Evolutionary conservation across 192 early-diverging fungal species (phyloP), one percentile per base, ranked within the genome.

Genomic region (Dissophora ornata): DNA sequence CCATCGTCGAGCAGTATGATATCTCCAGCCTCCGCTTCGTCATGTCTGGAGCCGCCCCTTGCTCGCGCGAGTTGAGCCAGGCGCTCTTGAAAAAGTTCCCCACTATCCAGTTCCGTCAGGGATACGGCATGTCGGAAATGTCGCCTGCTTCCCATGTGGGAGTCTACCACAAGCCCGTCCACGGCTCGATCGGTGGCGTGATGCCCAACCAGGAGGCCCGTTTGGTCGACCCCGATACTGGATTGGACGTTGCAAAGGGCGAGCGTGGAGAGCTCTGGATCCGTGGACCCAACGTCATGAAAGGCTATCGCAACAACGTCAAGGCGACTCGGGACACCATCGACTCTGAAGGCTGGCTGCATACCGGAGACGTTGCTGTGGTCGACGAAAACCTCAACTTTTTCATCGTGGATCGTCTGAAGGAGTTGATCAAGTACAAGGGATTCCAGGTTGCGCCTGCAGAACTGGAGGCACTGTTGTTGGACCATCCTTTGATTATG

Each of bases 381-480:
- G 74, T 90, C 12, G 90, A 94, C 62, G 79, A 77, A 28, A 49
- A 88, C 3, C 92, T 90, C 7, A 70, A 88, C 55, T 88, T 90
- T 58, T 88, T 80, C 66, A 84, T 90, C 28, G 83, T 86, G 10
- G 92, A 92, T 69, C 91, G 96, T 19, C 69, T 92, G 26, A 98
- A 96, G 85, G 93, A 95, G 67, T 82, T 96, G 11, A 97, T 96
- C 81, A 97, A 98, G 77, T 98, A 93, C 85, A 96, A 96, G 32
- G 89, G 86, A 41, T 81, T 86, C 65, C 87, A 94, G 71, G 92
- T 98, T 18, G 86, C 93, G 4, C 96, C 95, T 2, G 92, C 94
- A 2, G 94, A 96, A 77, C 83, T 98, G 15, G 96, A 98, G 69
- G 88, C 84, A 3, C 33, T 90, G 42, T 75, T 96, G 57, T 62